Evolutionary conservation across 1,284 basidiomycete genomes (phyloP).

Genomic region (Apiotrichum siamense): DNA sequence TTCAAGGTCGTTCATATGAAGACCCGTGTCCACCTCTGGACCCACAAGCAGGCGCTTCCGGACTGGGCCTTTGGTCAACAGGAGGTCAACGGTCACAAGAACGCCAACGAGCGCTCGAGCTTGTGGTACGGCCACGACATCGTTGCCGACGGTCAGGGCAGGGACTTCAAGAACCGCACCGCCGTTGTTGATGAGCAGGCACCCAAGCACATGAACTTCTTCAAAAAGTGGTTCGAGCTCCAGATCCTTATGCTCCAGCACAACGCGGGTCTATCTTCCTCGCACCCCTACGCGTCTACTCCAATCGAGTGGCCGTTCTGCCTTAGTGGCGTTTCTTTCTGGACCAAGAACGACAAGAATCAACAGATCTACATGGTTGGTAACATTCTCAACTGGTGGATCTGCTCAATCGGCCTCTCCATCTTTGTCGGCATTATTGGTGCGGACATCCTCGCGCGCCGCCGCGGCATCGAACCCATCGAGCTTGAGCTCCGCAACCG

Average conservation of each 20-base stretch:
- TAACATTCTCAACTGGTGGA: constrained; percentile 93
- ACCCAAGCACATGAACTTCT: constrained; percentile 78
- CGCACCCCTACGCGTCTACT: constrained; percentile 88
- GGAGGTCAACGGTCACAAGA: constrained; percentile 98
- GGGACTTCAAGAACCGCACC: constrained; percentile 56
- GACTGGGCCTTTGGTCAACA: constrained; percentile 97
- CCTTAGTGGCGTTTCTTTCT: constrained; percentile 92
- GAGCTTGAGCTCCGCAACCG: constrained; percentile 80
- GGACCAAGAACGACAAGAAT: constrained; percentile 77
- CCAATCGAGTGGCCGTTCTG: constrained; percentile 99
- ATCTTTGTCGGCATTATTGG: constrained; percentile 84
- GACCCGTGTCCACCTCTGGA: constrained; percentile 92
- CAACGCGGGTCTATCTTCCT: constrained; percentile 89
- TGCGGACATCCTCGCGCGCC: constrained; percentile 80
- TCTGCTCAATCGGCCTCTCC: constrained; percentile 73
- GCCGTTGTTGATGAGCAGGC: constrained; percentile 56
- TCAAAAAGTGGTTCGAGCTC: constrained; percentile 89
- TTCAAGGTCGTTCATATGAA: constrained; percentile 83
- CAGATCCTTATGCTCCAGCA: constrained; percentile 96
- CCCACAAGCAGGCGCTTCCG: constrained; percentile 73
- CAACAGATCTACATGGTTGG: constrained; percentile 96
- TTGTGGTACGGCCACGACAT: constrained; percentile 87
- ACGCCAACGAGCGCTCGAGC: constrained; percentile 69
- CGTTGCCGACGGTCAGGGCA: constrained; percentile 60
- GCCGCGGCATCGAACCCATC: constrained; percentile 78